Percentiles rank a stretch among this genome's conserved stretches.
Conservation (phyloP, 495 filamentous ascomycete genomes). For the Astrocystis sublimbata region DNA sequence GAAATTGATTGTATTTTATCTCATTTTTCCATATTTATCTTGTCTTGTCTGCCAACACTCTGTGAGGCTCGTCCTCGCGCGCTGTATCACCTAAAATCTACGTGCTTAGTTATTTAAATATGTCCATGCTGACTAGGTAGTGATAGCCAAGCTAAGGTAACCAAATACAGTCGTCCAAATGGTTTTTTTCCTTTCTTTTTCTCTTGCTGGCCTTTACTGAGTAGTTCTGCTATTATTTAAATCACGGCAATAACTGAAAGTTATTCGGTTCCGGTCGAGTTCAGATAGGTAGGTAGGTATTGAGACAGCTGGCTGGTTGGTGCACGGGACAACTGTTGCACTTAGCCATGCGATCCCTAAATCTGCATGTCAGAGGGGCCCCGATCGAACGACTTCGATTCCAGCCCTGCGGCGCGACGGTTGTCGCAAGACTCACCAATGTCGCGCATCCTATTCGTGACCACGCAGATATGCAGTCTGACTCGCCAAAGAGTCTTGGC, state of each 20-base stretch:
- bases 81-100: too few relatives aligned
- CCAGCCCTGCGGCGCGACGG: constrained; percentile 18
- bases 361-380: constrained; percentile 17
- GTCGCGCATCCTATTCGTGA: neutral
- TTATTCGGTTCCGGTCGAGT: constrained; percentile 9
- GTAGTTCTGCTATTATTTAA: neutral
- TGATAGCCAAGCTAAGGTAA: too few relatives aligned
- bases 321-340: neutral
- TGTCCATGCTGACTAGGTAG: too few relatives aligned
- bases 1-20: neutral
- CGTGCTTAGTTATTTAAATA: too few relatives aligned
- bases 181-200: too few relatives aligned
- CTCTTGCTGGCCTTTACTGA: too few relatives aligned
- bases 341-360: neutral
- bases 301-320: neutral
- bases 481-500: neutral
- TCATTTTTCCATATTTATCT: neutral
- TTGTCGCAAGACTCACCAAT: too few relatives aligned
- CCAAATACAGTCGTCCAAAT: too few relatives aligned
- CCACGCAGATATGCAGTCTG: neutral
- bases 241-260: neutral
- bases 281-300: too few relatives aligned
- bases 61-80: too few relatives aligned
- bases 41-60: neutral
- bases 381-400: constrained; percentile 11